Evolutionary conservation across 208 protist genomes (phyloP), one percentile per base, ranked within the genome.

Genomic region (Acanthamoeba royreba): DNA sequence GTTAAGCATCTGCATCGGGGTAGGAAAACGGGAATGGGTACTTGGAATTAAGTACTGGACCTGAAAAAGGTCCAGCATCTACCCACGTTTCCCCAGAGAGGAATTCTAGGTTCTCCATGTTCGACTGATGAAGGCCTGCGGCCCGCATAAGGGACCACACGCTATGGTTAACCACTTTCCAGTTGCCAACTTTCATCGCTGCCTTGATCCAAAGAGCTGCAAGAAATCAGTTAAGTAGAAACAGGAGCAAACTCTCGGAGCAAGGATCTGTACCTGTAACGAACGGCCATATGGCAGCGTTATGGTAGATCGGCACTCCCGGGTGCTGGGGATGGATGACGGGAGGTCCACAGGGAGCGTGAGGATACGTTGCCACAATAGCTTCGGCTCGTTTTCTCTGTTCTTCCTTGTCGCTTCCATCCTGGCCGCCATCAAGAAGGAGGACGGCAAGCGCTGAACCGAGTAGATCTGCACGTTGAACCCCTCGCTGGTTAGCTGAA

Each of bases 91-190:
- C 66, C 19, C 66, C 66, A 22, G 66, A 79, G 66, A 79, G 66
- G 66, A 79, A 79, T 19, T 79, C 66, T 7, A 79, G 66, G 66
- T 79, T 79, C 66, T 79, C 66, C 66, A 79, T 79, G 66, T 79
- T 79, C 38, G 66, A 79, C 35, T n/a, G 66, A 40, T 79, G 66
- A 31, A 79, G 38, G n/a, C 38, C 66, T 40, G 66, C 25, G 13
- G 66, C 66, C 4, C 66, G 66, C 66, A 79, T 22, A 40, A 79
- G 66, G n/a, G 66, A 79, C 66, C 66, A 79, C 66, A 79, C 66
- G 9, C 66, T 17, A 40, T 79, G 66, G 19, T 79, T 45, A 19
- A 79, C 66, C 35, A 79, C 66, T 25, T 79, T 79, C 66, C 66
- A 79, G 35, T 79, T 79, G 4, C 4, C 66, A 33, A 79, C 66